Conservation (phyloP, 331 rosid species). For the Quercus phellos region DNA sequence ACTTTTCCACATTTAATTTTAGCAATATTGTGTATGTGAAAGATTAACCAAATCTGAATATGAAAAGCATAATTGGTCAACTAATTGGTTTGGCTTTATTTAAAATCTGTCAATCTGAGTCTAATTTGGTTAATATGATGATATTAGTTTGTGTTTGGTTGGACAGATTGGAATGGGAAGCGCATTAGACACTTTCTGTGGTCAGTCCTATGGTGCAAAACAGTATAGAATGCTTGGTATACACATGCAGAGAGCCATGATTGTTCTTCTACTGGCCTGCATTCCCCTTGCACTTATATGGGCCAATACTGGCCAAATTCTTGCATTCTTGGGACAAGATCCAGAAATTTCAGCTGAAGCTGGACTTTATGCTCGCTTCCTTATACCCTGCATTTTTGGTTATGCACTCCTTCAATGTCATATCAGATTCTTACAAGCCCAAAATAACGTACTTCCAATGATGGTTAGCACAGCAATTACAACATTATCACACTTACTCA, state of each 20-base stretch:
- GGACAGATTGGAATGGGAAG: constrained; percentile 39
- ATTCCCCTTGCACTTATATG: constrained; percentile 35
- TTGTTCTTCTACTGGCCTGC: constrained; percentile 40
- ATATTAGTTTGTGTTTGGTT: neutral
- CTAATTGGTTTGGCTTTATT: too few relatives aligned
- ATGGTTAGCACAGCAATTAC: constrained; percentile 25
- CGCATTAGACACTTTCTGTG: constrained; percentile 47
- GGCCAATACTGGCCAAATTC: constrained; percentile 43
- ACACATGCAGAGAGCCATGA: constrained; percentile 48
- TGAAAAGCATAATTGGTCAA: too few relatives aligned
- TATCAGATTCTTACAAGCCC: constrained; percentile 37
- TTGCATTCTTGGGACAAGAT: constrained; percentile 39
- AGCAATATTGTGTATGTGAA: too few relatives aligned
- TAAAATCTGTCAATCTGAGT: too few relatives aligned
- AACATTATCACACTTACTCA: constrained; percentile 18
- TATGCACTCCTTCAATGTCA: constrained; percentile 32
- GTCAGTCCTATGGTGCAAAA: constrained; percentile 46
- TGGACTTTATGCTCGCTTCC: constrained; percentile 38
- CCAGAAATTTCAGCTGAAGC: constrained; percentile 42
- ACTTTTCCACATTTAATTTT: too few relatives aligned
- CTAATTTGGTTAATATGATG: too few relatives aligned
- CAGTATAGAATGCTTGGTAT: constrained; percentile 40
- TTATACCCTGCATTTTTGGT: constrained; percentile 41
- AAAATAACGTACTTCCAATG: constrained; percentile 38
- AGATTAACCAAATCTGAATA: too few relatives aligned